Base-by-base conservation (phyloP, 78 protist species). In the Polysphondylium violaceum region DNA sequence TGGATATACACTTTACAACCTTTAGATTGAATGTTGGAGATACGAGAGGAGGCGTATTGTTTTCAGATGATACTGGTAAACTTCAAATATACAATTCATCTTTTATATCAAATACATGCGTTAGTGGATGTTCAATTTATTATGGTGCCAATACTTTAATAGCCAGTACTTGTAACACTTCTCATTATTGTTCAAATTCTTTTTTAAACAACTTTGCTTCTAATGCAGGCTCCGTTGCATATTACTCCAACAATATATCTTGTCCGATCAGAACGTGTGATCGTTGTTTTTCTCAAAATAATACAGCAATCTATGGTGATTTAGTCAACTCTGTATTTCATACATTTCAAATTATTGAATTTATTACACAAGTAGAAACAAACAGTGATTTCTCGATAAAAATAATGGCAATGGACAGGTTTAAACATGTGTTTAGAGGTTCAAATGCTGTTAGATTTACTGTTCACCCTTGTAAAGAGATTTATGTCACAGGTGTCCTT, bases 91-190 rank as follows among this genome's bases (percentile, higher is more conserved):
- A 0, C 0, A 65, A 38, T 21, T 38, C 33, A n/a, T 65, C 33
- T 38, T 65, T n/a, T 65, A 65, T 65, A 17, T 38, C 33, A n/a
- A 65, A 65, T 38, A 65, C 73, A 38, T 11, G 73, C n/a, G 50
- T 65, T 21, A 17, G 40, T 65, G 73, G 73, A n/a, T n/a, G n/a
- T 36, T 14, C 73, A 19, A 9, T 65, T n/a, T 19, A 38, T 36
- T 36, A 65, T 65, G 33, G 19, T n/a, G 43, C 31, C 33, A 65
- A 33, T 7, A 65, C 23, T 11, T 8, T 2, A 38, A 36, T 36
- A 16, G 17, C 23, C 17, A 23, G 61, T n/a, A 19, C 35, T 19
- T 17, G 8, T 6, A 5, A 55, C 23, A 8, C 23, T 0, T 7
- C 29, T 17, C n/a, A 38, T 17, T 33, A 38, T 38, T 65, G 33